Percentiles rank a stretch among this genome's conserved stretches.
These are phyloP conservation scores for Amanita fuliginea DNA, from an alignment of 768 basidiomycete genomes.

Conservation along the genomic window DNA sequence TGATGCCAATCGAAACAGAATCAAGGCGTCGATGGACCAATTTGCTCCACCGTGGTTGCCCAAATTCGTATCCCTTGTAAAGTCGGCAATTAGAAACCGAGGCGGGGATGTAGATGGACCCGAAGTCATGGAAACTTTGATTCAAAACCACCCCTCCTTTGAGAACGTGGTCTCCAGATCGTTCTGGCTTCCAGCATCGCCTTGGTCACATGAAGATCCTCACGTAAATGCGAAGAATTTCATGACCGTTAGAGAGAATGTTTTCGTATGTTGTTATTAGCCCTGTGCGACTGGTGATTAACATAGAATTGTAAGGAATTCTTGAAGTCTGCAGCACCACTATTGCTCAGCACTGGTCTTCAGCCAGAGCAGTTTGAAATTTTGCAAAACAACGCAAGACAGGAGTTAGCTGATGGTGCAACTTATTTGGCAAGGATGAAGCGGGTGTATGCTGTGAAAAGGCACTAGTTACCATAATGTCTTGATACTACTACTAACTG, in stretches of 20 bases:
- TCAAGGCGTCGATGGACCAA: slow-evolving; percentile 30
- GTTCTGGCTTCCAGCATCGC: slow-evolving; percentile 53
- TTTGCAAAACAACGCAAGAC: slow-evolving; percentile 37
- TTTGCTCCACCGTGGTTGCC: slow-evolving; percentile 46
- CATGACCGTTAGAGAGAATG: slow-evolving; percentile 43
- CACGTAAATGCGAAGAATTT: slow-evolving; percentile 24
- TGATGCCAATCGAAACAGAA: slow-evolving; percentile 33
- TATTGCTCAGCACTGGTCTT: slow-evolving; percentile 55
- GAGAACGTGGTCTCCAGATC: slow-evolving; percentile 48
- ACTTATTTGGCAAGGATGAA: slow-evolving; percentile 45
- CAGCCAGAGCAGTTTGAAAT: slow-evolving; percentile 39
- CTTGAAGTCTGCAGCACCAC: slow-evolving; percentile 51
- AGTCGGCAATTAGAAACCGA: slow-evolving; percentile 37
- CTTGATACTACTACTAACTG: too few species aligned
- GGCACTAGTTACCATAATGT: too few species aligned
- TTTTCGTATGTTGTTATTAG: slow-evolving; percentile 27
- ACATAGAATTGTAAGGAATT: slow-evolving; percentile 37
- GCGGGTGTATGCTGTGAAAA: slow-evolving; percentile 49
- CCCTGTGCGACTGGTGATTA: not conserved
- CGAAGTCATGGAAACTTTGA: slow-evolving; percentile 41
- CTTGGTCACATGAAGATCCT: slow-evolving; percentile 36
- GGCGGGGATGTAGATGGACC: slow-evolving; percentile 62
- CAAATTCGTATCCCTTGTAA: slow-evolving; percentile 49
- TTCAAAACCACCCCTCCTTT: slow-evolving; percentile 40
- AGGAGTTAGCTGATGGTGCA: slow-evolving; percentile 38